These are phyloP conservation scores for Verticillium longisporum DNA, from an alignment of 2,329 filamentous ascomycete species.

Conservation along the genomic window DNA sequence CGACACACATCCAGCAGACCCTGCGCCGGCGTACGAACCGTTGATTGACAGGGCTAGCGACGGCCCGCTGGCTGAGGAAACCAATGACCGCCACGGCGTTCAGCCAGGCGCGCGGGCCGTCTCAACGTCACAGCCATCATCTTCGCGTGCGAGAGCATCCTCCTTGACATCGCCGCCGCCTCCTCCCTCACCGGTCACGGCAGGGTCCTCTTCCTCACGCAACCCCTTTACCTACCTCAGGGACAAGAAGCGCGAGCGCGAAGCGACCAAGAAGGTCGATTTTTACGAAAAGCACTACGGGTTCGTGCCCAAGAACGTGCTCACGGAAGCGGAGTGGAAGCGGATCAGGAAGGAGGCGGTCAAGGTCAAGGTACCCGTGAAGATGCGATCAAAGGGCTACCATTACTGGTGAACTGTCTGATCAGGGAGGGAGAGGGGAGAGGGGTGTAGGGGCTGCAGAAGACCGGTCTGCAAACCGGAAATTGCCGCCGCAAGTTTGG, in stretches of 20 bases:
- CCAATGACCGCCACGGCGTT: background rate
- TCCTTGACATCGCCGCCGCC: background rate
- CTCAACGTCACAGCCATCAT: background rate
- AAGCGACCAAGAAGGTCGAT: conserved; percentile 8
- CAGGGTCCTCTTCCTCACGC: background rate
- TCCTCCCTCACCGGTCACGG: too few relatives aligned
- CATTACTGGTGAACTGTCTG: background rate
- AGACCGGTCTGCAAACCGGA: background rate
- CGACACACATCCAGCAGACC: background rate
- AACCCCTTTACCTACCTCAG: background rate
- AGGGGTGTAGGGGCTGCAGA: background rate
- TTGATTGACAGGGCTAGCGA: background rate
- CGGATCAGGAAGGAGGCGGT: conserved; percentile 4
- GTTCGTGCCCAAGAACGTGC: conserved; percentile 13
- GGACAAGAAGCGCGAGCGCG: conserved; percentile 3
- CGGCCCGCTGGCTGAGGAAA: background rate
- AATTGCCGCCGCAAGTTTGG: background rate
- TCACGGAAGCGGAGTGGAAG: conserved; percentile 11
- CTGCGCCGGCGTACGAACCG: background rate
- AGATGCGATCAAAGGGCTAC: background rate
- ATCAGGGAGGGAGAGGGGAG: background rate
- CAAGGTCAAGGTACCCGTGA: conserved; percentile 5
- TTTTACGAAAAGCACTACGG: conserved; percentile 12
- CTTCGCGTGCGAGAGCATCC: background rate
- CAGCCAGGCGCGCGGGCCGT: background rate